phyloP scores from a whole-genome alignment of 306 rosid species.

The Carpinus fangiana region DNA sequence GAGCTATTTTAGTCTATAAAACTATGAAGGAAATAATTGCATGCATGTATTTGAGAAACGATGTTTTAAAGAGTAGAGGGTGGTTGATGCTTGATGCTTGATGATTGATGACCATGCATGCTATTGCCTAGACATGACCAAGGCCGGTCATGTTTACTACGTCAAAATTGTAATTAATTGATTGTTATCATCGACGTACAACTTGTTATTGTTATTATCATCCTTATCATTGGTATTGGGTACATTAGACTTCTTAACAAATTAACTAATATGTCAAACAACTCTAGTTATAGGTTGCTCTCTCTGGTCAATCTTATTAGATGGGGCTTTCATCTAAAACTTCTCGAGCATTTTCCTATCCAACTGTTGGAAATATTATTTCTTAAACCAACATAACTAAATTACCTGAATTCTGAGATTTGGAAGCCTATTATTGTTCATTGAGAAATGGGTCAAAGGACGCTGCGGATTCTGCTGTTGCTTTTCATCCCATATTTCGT shows the following conservation, averaged over 20 bases:
- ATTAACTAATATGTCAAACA: neutral
- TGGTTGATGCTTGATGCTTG: no score
- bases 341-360: neutral
- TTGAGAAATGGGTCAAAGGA: conserved; percentile 22
- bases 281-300: neutral
- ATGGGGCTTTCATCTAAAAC: conserved; percentile 10
- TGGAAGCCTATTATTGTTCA: neutral
- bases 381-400: no score
- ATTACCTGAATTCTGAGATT: neutral
- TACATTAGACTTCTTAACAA: neutral
- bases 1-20: no score
- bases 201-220: neutral
- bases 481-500: conserved; percentile 3
- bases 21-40: no score
- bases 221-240: neutral
- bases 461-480: conserved; percentile 11
- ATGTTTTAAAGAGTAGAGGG: no score
- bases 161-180: no score
- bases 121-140: no score
- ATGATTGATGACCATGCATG: no score
- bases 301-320: neutral
- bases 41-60: no score
- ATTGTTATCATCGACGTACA: neutral
- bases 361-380: neutral
- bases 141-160: no score